Evolutionary conservation across 257 asterid species (phyloP).

Genomic region (Gentiana dahurica): DNA sequence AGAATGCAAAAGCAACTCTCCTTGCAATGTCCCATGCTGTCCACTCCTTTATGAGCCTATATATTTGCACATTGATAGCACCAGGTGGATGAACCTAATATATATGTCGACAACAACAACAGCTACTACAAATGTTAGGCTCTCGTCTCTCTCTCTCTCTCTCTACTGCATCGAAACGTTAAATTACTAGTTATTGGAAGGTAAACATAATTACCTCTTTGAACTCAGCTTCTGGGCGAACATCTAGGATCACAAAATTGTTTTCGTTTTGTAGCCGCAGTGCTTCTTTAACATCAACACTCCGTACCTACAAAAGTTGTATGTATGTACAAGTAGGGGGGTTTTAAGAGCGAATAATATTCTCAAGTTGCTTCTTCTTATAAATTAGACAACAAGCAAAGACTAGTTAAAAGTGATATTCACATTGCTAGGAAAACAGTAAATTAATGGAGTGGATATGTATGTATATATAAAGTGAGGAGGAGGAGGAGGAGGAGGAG

Average conservation of each 20-base stretch:
- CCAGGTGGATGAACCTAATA: conserved; percentile 80
- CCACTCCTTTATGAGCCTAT: conserved; percentile 97
- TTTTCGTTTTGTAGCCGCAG: conserved; percentile 67
- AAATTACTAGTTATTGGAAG: too few species aligned
- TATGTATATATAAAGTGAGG: too few species aligned
- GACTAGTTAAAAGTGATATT: not conserved
- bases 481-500: not conserved
- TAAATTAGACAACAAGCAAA: not conserved
- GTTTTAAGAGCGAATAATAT: not conserved
- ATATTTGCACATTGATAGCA: conserved; percentile 86
- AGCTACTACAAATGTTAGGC: conserved; percentile 6
- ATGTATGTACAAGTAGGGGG: too few species aligned
- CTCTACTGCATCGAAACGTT: too few species aligned
- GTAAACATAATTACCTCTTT: conserved; percentile 46
- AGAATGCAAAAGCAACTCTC: conserved; percentile 90
- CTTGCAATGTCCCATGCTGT: conserved; percentile 98
- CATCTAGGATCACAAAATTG: conserved; percentile 77
- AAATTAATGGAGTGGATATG: too few species aligned
- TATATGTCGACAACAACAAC: conserved; percentile 9
- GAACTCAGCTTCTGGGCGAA: conserved; percentile 90
- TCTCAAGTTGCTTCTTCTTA: not conserved
- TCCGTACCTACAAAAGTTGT: conserved; percentile 56
- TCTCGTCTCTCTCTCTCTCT: too few species aligned
- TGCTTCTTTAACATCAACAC: conserved; percentile 88
- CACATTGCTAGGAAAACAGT: not conserved